A percentile compares a stretch with the other conserved stretches of the same genome.
Evolutionary conservation across 345 rosid genomes (phyloP).

Genomic region (Populus ilicifolia): DNA sequence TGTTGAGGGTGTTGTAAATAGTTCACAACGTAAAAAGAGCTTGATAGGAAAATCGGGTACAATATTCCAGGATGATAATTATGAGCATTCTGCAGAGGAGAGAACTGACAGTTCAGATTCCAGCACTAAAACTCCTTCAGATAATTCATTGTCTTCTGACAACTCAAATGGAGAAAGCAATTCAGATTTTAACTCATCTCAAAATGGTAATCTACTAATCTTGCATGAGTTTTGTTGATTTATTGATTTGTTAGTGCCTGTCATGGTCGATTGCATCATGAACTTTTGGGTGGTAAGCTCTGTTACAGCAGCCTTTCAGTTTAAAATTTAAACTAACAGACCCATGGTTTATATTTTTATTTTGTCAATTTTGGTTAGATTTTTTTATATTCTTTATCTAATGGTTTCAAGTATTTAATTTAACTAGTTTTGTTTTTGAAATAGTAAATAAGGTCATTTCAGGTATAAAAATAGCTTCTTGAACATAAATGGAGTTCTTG

Average conservation of each 20-base stretch:
- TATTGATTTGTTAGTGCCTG: constrained; percentile 11
- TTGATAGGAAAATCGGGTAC: constrained; percentile 35
- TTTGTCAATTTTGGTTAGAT: too few relatives aligned
- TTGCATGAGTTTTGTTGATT: not conserved
- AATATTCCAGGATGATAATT: constrained; percentile 43
- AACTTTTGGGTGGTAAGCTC: not conserved
- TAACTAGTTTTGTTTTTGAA: too few relatives aligned
- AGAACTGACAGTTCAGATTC: constrained; percentile 38
- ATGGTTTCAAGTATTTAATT: too few relatives aligned
- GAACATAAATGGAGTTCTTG: not conserved
- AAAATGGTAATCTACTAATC: constrained; percentile 43
- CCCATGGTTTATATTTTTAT: too few relatives aligned
- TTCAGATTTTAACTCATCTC: constrained; percentile 29
- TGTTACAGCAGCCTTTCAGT: too few relatives aligned
- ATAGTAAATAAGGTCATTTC: too few relatives aligned
- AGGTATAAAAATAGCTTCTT: not conserved
- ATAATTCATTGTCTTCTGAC: constrained; percentile 40
- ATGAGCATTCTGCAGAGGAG: constrained; percentile 32
- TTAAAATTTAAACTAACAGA: too few relatives aligned
- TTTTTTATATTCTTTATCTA: too few relatives aligned
- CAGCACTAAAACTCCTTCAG: constrained; percentile 52
- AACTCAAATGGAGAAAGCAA: constrained; percentile 51
- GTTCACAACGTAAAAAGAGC: constrained; percentile 35
- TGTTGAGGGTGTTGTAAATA: constrained; percentile 30
- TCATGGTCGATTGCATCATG: constrained; percentile 5